phyloP scores from a whole-genome alignment of 1,284 basidiomycete genomes.

The Malassezia slooffiae region DNA sequence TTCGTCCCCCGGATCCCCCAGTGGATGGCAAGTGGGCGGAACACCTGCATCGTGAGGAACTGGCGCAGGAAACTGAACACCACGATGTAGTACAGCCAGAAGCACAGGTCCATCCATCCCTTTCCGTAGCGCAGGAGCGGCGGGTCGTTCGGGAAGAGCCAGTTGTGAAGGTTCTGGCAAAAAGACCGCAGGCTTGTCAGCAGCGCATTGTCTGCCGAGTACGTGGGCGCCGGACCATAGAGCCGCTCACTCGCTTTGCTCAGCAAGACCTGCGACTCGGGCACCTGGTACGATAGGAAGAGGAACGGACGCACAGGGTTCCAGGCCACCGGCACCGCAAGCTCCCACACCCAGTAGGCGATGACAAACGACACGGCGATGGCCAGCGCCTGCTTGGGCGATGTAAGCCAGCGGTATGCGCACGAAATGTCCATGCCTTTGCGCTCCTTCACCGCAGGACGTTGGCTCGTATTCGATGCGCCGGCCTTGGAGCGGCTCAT shows the following conservation, averaged over 20 bases:
- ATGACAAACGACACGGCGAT: slow-evolving; percentile 62
- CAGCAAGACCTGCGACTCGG: slow-evolving; percentile 52
- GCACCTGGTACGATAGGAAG: slow-evolving; percentile 59
- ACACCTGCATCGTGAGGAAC: slow-evolving; percentile 59
- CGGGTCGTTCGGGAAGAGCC: slow-evolving; percentile 18
- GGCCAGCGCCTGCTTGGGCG: slow-evolving; percentile 27
- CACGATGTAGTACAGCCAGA: slow-evolving; percentile 75
- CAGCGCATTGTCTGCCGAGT: slow-evolving; percentile 7
- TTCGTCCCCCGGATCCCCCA: slow-evolving; percentile 40
- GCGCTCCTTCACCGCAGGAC: too few species aligned
- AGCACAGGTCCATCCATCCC: slow-evolving; percentile 57
- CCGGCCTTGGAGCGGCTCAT: too few species aligned
- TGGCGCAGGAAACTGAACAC: slow-evolving; percentile 88
- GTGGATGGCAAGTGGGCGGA: slow-evolving; percentile 57
- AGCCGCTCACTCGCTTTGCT: slow-evolving; percentile 25
- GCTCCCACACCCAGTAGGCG: slow-evolving; percentile 62
- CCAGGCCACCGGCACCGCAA: slow-evolving; percentile 51
- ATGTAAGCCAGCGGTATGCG: slow-evolving; percentile 41
- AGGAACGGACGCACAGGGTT: slow-evolving; percentile 72
- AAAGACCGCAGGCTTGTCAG: slow-evolving; percentile 14
- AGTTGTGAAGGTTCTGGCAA: slow-evolving; percentile 14
- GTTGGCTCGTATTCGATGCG: too few species aligned
- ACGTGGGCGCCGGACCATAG: slow-evolving; percentile 7
- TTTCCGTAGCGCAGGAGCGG: slow-evolving; percentile 30
- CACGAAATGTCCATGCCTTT: too few species aligned